phyloP scores from a whole-genome alignment of 495 filamentous ascomycete species.

The Lophium mytilinum region DNA sequence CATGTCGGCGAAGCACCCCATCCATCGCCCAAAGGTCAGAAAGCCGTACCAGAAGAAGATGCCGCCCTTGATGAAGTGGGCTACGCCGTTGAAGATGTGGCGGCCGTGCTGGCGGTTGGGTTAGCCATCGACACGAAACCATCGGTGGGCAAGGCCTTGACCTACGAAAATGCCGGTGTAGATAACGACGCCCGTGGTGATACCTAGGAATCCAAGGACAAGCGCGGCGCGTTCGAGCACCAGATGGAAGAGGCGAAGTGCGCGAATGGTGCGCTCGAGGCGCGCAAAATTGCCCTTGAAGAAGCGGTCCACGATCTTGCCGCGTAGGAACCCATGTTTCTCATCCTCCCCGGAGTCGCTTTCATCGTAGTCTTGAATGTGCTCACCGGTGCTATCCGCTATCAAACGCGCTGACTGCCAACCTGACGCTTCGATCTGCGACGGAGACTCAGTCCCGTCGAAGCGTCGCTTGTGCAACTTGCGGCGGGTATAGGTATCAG shows the following conservation, averaged over 20 bases:
- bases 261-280: conserved; percentile 48
- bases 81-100: conserved; percentile 73
- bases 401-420: conserved; percentile 37
- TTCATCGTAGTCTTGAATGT: conserved; percentile 43
- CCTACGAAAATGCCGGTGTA: conserved; percentile 65
- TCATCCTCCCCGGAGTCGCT: conserved; percentile 34
- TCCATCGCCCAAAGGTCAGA: conserved; percentile 79
- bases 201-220: conserved; percentile 55
- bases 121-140: conserved; percentile 2
- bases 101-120: conserved; percentile 41
- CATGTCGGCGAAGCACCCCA: conserved; percentile 84
- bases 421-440: conserved; percentile 20
- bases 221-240: conserved; percentile 55
- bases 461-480: too few species aligned
- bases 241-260: conserved; percentile 50
- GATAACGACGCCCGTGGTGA: conserved; percentile 55
- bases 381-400: conserved; percentile 50
- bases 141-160: conserved; percentile 1
- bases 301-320: conserved; percentile 41
- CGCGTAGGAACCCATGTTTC: conserved; percentile 40
- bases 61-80: conserved; percentile 94
- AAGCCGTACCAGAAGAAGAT: conserved; percentile 95
- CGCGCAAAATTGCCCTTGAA: conserved; percentile 41
- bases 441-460: too few species aligned
- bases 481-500: conserved; percentile 21